Evolutionary conservation across 2,329 filamentous ascomycete genomes (phyloP), one percentile per base, ranked within the genome.

Genomic region (Atkinsonella hypoxylon): DNA sequence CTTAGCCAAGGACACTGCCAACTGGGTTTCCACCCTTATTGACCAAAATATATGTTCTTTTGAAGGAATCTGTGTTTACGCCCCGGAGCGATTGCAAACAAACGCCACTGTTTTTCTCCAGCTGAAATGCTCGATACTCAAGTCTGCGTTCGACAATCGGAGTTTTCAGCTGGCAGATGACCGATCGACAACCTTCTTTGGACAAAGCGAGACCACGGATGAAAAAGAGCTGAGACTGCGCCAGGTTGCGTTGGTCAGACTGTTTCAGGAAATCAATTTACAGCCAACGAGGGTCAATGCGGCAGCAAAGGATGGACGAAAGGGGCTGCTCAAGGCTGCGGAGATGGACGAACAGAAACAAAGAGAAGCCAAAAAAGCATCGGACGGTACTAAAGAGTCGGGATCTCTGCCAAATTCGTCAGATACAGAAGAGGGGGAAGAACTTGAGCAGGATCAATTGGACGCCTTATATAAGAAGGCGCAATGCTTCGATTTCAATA

Each of bases 21-120:
- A 82, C 53, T 98, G 93, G 90, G 87, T 97, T 6, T 95, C 93
- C 3, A 84, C 89, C 0, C 69, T 98, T 57, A 81, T 97, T 48
- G 93, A 98, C 61, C 89, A 97, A 64, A 84, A 85, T 32, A 77
- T 96, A 3, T 96, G 90, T 71, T 78, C 71, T 20, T 95, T 98
- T 54, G 87, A 95, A 57, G 93, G 87, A 6, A 81, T 78, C 12
- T 95, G 89, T 60, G 89, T 98, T 1, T 97, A 87, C 65, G 87
- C 87, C 0, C 90, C 90, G 0, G 91, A 97, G 51, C 75, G 80
- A 45, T 68, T 97, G 45, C 78, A 87, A 47, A 93, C 90, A 9
- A 95, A 95, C 61, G 93, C 98, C 60, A 97, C 89, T 0, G 77
- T 98, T n/a, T 95, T 91, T 59, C 67, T 98, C 7, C 93, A 98